A percentile compares a stretch with the other conserved stretches of the same genome.
phyloP scores from a whole-genome alignment of 768 basidiomycete species.

The Leccinum longicurvipes region DNA sequence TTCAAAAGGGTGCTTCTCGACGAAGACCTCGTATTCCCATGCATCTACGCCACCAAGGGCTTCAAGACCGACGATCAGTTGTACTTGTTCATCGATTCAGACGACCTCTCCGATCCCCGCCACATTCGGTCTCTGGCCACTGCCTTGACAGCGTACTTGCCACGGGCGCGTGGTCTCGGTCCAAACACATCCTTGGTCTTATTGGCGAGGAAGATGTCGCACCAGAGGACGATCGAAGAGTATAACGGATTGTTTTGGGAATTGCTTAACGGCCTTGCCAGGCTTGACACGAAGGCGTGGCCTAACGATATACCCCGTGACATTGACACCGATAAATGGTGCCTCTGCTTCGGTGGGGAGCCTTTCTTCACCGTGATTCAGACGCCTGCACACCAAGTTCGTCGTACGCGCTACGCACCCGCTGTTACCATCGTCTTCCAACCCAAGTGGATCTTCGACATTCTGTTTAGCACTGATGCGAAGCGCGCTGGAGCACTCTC shows the following conservation, averaged over 20 bases:
- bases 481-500: slow-evolving; percentile 17
- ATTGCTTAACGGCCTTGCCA: slow-evolving; percentile 19
- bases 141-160: slow-evolving; percentile 13
- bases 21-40: slow-evolving; percentile 20
- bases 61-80: slow-evolving; percentile 21
- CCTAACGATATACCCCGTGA: slow-evolving; percentile 14
- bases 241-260: slow-evolving; percentile 20
- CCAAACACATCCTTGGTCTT: slow-evolving; percentile 21
- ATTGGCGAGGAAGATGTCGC: slow-evolving; percentile 12
- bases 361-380: slow-evolving; percentile 21
- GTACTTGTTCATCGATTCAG: slow-evolving; percentile 23
- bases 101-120: slow-evolving; percentile 20
- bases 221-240: slow-evolving; percentile 13
- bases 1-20: slow-evolving; percentile 21
- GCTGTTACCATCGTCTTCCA: slow-evolving; percentile 23
- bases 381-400: slow-evolving; percentile 22
- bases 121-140: slow-evolving; percentile 19
- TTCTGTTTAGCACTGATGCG: slow-evolving; percentile 18
- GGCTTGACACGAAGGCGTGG: slow-evolving; percentile 16
- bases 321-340: slow-evolving; percentile 22
- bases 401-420: slow-evolving; percentile 17
- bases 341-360: slow-evolving; percentile 22
- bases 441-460: slow-evolving; percentile 24
- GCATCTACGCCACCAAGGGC: slow-evolving; percentile 22
- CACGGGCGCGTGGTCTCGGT: slow-evolving; percentile 15